phyloP scores from a whole-genome alignment of 495 filamentous ascomycete genomes.

The Xylaria intraflava region DNA sequence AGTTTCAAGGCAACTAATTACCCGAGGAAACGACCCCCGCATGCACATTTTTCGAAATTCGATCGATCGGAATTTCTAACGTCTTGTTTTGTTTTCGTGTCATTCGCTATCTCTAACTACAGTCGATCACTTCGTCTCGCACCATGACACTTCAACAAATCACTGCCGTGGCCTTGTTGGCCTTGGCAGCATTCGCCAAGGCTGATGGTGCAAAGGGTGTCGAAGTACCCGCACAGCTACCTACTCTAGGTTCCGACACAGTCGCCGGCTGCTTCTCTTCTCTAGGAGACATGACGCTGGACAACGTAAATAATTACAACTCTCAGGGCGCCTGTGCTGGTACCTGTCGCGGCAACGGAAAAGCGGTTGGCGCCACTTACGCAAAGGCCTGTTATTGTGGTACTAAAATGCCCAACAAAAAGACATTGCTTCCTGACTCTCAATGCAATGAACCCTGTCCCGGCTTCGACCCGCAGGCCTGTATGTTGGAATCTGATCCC shows the following conservation, averaged over 20 bases:
- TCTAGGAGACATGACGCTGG: slow-evolving; percentile 16
- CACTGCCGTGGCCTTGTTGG: slow-evolving; percentile 20
- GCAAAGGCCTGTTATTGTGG: slow-evolving; percentile 56
- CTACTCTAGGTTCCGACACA: slow-evolving; percentile 19
- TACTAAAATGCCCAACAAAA: slow-evolving; percentile 45
- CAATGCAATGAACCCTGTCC: slow-evolving; percentile 52
- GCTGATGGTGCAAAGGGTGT: slow-evolving; percentile 8
- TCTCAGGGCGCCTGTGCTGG: slow-evolving; percentile 17
- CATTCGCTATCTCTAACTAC: background rate
- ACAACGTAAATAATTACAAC: slow-evolving; percentile 13
- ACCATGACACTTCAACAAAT: slow-evolving; percentile 23
- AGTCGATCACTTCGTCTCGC: background rate
- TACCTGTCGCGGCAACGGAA: slow-evolving; percentile 10
- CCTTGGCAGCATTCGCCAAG: slow-evolving; percentile 12
- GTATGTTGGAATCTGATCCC: slow-evolving; percentile 40
- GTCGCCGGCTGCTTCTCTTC: slow-evolving; percentile 27
- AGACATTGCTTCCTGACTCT: slow-evolving; percentile 38
- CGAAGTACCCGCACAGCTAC: slow-evolving; percentile 10
- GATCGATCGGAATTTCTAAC: background rate
- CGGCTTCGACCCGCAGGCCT: slow-evolving; percentile 47
- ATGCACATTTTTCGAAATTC: background rate
- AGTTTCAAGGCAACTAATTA: background rate
- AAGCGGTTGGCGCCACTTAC: slow-evolving; percentile 17
- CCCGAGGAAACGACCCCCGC: background rate
- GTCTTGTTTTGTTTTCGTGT: background rate